Conservation (phyloP, 2,329 filamentous ascomycete species). For the Fusarium subglutinans region DNA sequence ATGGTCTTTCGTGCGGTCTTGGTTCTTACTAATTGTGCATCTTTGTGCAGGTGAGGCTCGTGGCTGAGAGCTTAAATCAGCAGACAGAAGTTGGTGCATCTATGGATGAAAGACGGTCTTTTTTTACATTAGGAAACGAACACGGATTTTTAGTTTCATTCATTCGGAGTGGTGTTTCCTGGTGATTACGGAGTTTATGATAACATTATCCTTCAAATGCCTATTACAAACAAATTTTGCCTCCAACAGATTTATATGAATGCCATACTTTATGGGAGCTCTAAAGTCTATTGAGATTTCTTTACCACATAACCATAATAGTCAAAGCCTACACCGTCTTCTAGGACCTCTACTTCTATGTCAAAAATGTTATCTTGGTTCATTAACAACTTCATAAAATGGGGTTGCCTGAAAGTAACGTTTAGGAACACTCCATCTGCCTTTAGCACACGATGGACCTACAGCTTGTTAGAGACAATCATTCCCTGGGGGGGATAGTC, state of each 20-base stretch:
- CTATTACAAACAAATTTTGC: background rate
- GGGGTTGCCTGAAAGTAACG: slow-evolving; percentile 1
- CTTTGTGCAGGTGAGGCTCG: too few species aligned
- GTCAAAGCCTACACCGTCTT: background rate
- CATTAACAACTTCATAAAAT: background rate
- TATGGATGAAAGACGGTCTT: background rate
- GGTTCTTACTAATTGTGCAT: too few species aligned
- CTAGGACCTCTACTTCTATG: background rate
- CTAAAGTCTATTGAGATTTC: background rate
- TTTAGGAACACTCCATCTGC: background rate
- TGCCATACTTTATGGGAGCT: background rate
- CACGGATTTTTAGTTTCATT: rapidly evolving
- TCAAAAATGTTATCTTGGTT: background rate
- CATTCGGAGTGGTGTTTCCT: background rate
- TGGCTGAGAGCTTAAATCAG: too few species aligned
- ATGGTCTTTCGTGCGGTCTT: background rate
- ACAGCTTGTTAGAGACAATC: background rate
- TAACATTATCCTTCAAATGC: background rate
- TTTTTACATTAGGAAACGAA: background rate
- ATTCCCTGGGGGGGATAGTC: rapidly evolving
- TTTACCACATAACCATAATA: background rate
- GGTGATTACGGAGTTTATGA: too few species aligned
- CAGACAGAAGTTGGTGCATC: too few species aligned
- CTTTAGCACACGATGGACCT: background rate
- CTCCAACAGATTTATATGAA: background rate